Evolutionary conservation across 1,284 basidiomycete genomes (phyloP).

Genomic region (Cutaneotrichosporon dermatis): DNA sequence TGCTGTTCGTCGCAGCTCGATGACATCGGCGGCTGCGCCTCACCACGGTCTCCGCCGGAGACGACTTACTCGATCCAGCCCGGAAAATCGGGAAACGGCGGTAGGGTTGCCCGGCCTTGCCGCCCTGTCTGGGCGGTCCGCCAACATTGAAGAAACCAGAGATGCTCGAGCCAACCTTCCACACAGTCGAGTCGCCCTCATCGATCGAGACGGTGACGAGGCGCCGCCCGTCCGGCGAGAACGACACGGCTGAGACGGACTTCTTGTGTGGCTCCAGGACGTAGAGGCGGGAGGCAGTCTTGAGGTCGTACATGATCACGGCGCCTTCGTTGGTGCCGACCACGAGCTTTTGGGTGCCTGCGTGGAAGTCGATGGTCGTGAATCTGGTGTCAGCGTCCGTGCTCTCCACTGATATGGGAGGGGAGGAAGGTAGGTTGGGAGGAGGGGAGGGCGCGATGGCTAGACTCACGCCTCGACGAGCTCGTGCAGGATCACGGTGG

Average conservation of each 20-base stretch:
- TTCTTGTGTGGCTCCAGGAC: conserved; percentile 87
- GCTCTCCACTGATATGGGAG: too few species aligned
- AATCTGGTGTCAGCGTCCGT: conserved; percentile 56
- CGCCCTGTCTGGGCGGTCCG: conserved; percentile 79
- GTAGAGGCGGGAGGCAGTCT: conserved; percentile 89
- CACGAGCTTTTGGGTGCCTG: conserved; percentile 75
- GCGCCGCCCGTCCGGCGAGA: conserved; percentile 86
- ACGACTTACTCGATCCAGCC: conserved; percentile 50
- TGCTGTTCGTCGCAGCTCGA: too few species aligned
- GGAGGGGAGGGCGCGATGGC: background rate
- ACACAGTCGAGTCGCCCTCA: conserved; percentile 74
- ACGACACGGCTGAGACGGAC: conserved; percentile 71
- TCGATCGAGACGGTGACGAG: conserved; percentile 82
- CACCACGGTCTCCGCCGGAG: background rate
- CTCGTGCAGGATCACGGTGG: conserved; percentile 86
- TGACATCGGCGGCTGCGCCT: background rate
- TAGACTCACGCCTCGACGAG: conserved; percentile 74
- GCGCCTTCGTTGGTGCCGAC: conserved; percentile 93
- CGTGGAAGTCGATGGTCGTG: conserved; percentile 87
- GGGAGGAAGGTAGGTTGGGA: too few species aligned
- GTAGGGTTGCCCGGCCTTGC: conserved; percentile 73
- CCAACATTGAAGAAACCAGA: conserved; percentile 86
- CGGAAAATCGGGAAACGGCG: conserved; percentile 69
- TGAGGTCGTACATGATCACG: conserved; percentile 91
- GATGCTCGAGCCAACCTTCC: conserved; percentile 84